phyloP scores from a whole-genome alignment of 768 basidiomycete genomes.

The Tulasnella calospora region DNA sequence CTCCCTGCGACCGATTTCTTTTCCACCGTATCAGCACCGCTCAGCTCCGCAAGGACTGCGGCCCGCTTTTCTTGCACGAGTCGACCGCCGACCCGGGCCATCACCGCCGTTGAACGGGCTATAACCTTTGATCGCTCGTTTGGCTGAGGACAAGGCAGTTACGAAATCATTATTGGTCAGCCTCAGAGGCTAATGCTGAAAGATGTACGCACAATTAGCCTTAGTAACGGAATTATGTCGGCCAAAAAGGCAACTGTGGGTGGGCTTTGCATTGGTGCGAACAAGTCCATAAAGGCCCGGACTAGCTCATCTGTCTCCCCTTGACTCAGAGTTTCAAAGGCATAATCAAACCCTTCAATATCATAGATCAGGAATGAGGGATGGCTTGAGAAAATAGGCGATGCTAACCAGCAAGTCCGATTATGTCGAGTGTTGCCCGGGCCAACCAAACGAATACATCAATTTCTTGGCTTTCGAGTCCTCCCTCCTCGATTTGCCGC shows the following conservation, averaged over 20 bases:
- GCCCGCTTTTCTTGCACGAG: conserved; percentile 6
- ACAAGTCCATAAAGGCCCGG: conserved; percentile 34
- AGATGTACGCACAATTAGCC: not conserved
- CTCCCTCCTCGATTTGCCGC: not conserved
- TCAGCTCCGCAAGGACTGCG: not conserved
- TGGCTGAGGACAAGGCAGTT: too few relatives aligned
- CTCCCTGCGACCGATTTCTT: not conserved
- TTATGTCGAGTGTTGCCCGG: not conserved
- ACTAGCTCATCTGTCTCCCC: conserved; percentile 36
- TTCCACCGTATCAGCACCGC: not conserved
- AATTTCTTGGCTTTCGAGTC: not conserved
- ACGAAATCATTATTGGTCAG: not conserved
- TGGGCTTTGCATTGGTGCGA: conserved; percentile 8
- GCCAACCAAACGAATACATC: not conserved
- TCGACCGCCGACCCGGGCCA: not conserved
- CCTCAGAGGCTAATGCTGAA: not conserved
- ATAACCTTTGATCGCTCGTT: not conserved
- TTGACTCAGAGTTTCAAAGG: conserved; percentile 35
- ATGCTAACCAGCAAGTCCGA: not conserved
- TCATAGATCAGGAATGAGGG: too few relatives aligned
- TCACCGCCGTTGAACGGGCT: conserved; percentile 7
- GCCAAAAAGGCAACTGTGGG: not conserved
- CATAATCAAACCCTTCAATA: conserved; percentile 35
- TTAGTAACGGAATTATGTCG: not conserved
- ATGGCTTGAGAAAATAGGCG: not conserved